phyloP scores from a whole-genome alignment of 495 filamentous ascomycete genomes.

The Glonium stellatum region DNA sequence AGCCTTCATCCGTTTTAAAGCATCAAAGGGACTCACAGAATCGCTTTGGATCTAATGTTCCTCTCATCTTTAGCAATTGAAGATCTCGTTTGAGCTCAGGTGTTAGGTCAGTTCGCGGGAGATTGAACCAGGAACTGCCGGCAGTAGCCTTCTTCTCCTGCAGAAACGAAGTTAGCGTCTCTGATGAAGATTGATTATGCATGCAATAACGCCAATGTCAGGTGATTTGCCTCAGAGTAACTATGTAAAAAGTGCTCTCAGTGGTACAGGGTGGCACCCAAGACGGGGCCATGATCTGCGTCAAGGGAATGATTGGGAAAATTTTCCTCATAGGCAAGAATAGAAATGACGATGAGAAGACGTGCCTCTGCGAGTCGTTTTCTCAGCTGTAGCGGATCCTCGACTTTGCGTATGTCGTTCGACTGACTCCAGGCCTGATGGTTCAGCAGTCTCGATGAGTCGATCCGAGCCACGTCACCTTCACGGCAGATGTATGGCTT shows the following conservation, averaged over 20 bases:
- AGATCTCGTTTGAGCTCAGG: constrained; percentile 80
- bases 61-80: constrained; percentile 79
- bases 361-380: constrained; percentile 42
- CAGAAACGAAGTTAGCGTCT: constrained; percentile 30
- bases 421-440: constrained; percentile 40
- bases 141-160: constrained; percentile 54
- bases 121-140: constrained; percentile 69
- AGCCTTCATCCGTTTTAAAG: too few relatives aligned
- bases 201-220: constrained; percentile 3
- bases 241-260: constrained; percentile 87
- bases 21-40: constrained; percentile 34
- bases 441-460: constrained; percentile 43
- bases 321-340: constrained; percentile 63
- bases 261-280: constrained; percentile 61
- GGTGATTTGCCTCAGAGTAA: constrained; percentile 80
- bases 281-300: constrained; percentile 63
- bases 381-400: constrained; percentile 40
- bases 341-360: constrained; percentile 9
- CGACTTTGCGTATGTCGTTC: constrained; percentile 40
- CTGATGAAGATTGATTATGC: constrained; percentile 4
- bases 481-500: constrained; percentile 45
- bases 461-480: constrained; percentile 41
- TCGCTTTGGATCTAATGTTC: constrained; percentile 79
- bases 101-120: constrained; percentile 76
- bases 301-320: constrained; percentile 54